Evolutionary conservation across 2,329 filamentous ascomycete species (phyloP).

Genomic region (Diaporthe velutina): DNA sequence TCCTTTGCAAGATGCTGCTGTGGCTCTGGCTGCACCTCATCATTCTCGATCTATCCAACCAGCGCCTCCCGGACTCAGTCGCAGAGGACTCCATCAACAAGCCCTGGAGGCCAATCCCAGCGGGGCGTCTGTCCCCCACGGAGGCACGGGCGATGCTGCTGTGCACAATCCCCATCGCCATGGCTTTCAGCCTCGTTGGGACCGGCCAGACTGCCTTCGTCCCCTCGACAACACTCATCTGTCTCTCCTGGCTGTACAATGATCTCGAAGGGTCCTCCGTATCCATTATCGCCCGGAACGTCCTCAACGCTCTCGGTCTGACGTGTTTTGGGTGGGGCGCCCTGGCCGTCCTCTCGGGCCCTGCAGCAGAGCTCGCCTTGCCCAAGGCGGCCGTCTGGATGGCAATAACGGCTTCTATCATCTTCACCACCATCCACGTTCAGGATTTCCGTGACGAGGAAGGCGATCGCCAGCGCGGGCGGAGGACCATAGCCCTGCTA

Average conservation of each 20-base stretch:
- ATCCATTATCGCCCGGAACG: slow-evolving; percentile 43
- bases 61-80: slow-evolving; percentile 49
- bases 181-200: slow-evolving; percentile 38
- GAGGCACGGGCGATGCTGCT: slow-evolving; percentile 43
- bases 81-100: slow-evolving; percentile 57
- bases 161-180: slow-evolving; percentile 41
- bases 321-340: slow-evolving; percentile 42
- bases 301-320: slow-evolving; percentile 42
- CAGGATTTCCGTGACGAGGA: slow-evolving; percentile 54
- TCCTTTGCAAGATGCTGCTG: too few relatives aligned
- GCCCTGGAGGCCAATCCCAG: slow-evolving; percentile 49
- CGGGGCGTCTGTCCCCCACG: background rate
- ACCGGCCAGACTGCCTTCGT: background rate
- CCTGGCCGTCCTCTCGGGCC: too few relatives aligned
- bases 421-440: slow-evolving; percentile 53
- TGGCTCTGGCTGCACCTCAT: too few relatives aligned
- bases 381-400: slow-evolving; percentile 46
- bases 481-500: slow-evolving; percentile 46
- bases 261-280: slow-evolving; percentile 46
- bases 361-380: background rate
- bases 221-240: slow-evolving; percentile 35
- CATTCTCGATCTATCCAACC: slow-evolving; percentile 51
- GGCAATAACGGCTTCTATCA: slow-evolving; percentile 45
- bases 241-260: slow-evolving; percentile 42
- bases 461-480: slow-evolving; percentile 47